Conservation (phyloP, 768 basidiomycete genomes). For the Suillus variegatus region DNA sequence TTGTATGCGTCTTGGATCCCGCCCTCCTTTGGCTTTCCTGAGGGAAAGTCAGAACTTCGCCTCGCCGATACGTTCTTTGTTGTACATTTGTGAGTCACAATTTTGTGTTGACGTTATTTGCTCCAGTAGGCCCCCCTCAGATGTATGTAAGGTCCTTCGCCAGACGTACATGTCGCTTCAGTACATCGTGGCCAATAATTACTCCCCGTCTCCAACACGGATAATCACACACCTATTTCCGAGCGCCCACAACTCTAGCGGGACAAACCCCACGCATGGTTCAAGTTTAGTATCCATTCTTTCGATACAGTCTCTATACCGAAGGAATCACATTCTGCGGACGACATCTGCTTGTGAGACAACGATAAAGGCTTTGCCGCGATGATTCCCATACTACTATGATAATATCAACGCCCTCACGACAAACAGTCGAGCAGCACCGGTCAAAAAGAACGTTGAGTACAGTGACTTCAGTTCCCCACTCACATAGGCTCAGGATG, state of each 20-base stretch:
- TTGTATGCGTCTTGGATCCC: no score
- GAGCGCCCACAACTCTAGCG: not conserved
- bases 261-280: not conserved
- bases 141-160: not conserved
- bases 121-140: not conserved
- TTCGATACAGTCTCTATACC: not conserved
- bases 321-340: not conserved
- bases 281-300: not conserved
- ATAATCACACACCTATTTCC: not conserved
- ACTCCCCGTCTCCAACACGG: not conserved
- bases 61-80: not conserved
- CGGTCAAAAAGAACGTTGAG: not conserved
- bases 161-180: not conserved
- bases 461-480: not conserved
- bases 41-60: no score
- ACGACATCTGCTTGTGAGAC: not conserved
- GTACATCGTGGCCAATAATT: not conserved
- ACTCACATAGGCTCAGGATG: not conserved
- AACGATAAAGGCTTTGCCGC: not conserved
- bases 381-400: not conserved
- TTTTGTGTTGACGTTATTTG: not conserved
- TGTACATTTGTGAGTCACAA: not conserved
- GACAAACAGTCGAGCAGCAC: not conserved
- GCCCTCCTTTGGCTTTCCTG: no score
- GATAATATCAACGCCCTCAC: not conserved